Conservation (phyloP, 2,329 filamentous ascomycete genomes). For the Pestalotiopsis sp. region DNA sequence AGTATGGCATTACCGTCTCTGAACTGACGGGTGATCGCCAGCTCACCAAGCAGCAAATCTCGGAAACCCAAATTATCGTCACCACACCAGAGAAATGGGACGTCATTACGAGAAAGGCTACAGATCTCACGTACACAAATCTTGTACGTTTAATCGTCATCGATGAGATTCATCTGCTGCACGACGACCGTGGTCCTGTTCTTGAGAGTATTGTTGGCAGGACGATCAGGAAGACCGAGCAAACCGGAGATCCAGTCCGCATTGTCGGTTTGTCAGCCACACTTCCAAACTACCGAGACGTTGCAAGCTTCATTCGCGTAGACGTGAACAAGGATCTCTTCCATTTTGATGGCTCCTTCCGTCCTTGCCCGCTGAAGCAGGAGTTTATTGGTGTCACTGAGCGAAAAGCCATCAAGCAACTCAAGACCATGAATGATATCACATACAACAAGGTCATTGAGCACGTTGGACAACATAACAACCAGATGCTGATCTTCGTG, state of each 20-base stretch:
- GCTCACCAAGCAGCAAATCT: slow-evolving; percentile 97
- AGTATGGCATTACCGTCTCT: slow-evolving; percentile 90
- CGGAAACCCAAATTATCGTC: slow-evolving; percentile 96
- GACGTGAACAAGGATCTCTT: slow-evolving; percentile 85
- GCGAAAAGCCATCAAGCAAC: slow-evolving; percentile 96
- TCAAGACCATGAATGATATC: slow-evolving; percentile 99
- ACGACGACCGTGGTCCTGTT: slow-evolving; percentile 96
- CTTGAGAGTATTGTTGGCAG: slow-evolving; percentile 95
- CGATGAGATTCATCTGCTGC: slow-evolving; percentile 95
- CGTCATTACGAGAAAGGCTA: slow-evolving; percentile 96
- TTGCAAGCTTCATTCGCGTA: slow-evolving; percentile 91
- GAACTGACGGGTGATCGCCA: slow-evolving; percentile 97
- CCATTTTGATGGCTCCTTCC: slow-evolving; percentile 93
- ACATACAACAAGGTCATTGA: slow-evolving; percentile 97
- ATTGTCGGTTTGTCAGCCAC: slow-evolving; percentile 93
- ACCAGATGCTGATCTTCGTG: slow-evolving; percentile 99
- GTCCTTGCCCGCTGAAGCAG: slow-evolving; percentile 91
- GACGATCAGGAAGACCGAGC: slow-evolving; percentile 90
- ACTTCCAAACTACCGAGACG: slow-evolving; percentile 93
- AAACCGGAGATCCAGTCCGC: slow-evolving; percentile 90
- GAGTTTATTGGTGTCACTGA: slow-evolving; percentile 98
- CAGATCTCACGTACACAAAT: slow-evolving; percentile 94
- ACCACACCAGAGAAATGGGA: slow-evolving; percentile 99
- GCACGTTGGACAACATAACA: slow-evolving; percentile 88
- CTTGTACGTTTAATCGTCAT: slow-evolving; percentile 96